Evolutionary conservation across 1,284 basidiomycete genomes (phyloP).

Genomic region (Neolentinus lepideus): DNA sequence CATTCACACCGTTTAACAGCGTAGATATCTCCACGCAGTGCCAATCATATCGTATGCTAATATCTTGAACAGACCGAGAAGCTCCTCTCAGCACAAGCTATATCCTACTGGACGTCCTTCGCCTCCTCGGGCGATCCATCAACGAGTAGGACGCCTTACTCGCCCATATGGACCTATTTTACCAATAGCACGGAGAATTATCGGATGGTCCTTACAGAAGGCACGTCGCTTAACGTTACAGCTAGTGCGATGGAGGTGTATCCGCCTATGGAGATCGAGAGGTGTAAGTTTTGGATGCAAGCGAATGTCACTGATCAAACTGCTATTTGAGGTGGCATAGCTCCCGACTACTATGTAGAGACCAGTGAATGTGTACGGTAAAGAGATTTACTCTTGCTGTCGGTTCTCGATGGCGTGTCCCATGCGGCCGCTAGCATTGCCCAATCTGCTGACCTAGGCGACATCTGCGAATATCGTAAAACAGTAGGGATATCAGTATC

Average conservation of each 20-base stretch:
- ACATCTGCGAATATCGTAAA: no score
- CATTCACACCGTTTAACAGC: slow-evolving; percentile 30
- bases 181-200: slow-evolving; percentile 6
- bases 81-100: slow-evolving; percentile 30
- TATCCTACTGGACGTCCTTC: slow-evolving; percentile 40
- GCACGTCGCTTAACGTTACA: slow-evolving; percentile 7
- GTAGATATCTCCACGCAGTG: slow-evolving; percentile 16
- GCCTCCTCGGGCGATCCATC: slow-evolving; percentile 28
- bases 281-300: slow-evolving; percentile 15
- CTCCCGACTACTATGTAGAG: background rate
- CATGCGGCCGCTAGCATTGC: no score
- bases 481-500: no score
- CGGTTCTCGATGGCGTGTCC: no score
- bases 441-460: no score
- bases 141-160: slow-evolving; percentile 17
- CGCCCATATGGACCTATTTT: slow-evolving; percentile 24
- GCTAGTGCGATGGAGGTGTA: slow-evolving; percentile 12
- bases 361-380: background rate
- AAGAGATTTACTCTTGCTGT: no score
- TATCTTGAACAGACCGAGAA: slow-evolving; percentile 27
- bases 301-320: background rate
- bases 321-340: background rate
- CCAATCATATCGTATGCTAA: background rate
- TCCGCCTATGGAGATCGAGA: slow-evolving; percentile 11
- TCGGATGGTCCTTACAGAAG: slow-evolving; percentile 17